Evolutionary conservation across 2,329 filamentous ascomycete genomes (phyloP).

Genomic region (Stagonosporopsis vannaccii): DNA sequence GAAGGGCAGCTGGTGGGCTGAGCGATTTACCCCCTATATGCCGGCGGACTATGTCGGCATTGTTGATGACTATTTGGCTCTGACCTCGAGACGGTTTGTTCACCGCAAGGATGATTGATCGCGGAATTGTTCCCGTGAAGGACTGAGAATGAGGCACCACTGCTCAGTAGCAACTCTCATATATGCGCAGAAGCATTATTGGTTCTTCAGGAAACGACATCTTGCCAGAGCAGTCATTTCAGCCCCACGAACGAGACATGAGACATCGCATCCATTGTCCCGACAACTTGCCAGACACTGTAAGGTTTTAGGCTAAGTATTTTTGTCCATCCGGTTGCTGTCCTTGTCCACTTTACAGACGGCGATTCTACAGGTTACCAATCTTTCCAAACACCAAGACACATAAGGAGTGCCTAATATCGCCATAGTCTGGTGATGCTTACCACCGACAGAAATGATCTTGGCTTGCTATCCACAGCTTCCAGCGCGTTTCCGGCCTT

Average conservation of each 20-base stretch:
- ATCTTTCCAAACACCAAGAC: not conserved
- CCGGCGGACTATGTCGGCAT: conserved; percentile 37
- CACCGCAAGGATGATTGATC: not conserved
- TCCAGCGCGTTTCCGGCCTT: too few relatives aligned
- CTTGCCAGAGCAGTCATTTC: not conserved
- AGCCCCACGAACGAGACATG: too few relatives aligned
- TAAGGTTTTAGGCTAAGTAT: not conserved
- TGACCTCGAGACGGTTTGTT: not conserved
- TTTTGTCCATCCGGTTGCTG: not conserved
- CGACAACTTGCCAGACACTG: not conserved
- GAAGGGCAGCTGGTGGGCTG: conserved; percentile 33
- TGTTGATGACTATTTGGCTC: conserved; percentile 30
- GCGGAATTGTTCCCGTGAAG: not conserved
- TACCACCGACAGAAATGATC: not conserved
- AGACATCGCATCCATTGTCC: not conserved
- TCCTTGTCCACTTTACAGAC: not conserved
- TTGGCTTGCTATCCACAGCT: not conserved
- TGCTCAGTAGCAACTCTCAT: not conserved
- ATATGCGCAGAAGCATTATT: not conserved
- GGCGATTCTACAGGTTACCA: conserved; percentile 8
- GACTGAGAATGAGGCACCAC: not conserved
- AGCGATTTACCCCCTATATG: conserved; percentile 34
- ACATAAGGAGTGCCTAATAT: not conserved
- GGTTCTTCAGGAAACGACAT: not conserved
- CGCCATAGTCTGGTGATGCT: not conserved